Evolutionary conservation across 2,329 filamentous ascomycete species (phyloP), one percentile per base, ranked within the genome.

Genomic region (Diaporthe destruens): DNA sequence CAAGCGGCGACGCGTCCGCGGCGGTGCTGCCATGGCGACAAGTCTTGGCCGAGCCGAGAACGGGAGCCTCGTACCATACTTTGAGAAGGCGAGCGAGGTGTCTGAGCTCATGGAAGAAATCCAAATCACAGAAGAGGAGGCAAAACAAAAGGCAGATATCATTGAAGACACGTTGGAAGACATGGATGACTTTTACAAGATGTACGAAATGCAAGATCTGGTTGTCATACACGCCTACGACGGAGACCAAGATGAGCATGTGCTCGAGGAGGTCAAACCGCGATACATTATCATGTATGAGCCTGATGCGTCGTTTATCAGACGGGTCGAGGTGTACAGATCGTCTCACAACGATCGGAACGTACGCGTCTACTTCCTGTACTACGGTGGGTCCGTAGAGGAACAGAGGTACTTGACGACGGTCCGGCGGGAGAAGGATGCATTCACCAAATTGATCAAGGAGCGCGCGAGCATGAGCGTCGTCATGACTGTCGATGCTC

Each of bases 281-380:
- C 91, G 94, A 74, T 98, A 98, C 81, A 94, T 99, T 73, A 93
- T 99, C 84, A 98, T 99, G 96, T 99, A 98, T 82, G 96, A 98
- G 80, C 96, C 96, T 0, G 95, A 98, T 76, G 91, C 96, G 3
- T 92, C 96, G 3, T 99, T 99, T 81, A 98, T 98, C 78, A 91
- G 96, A 18, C 89, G 96, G 49, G 93, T 99, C 25, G 96, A 99
- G 80, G 95, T 98, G 2, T 99, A 98, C 82, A 91, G 96, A 51
- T 98, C 95, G 68, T 98, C 95, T 12, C 96, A 99, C 82, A 93
- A 92, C 72, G 94, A 96, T 80, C 88, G 95, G 47, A 95, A 94
- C 78, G 94, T 98, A 54, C 90, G 94, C 55, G 95, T 98, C 0
- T 99, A 98, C 84, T 98, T 98, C 81, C 91, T 98, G 86, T 98